Evolutionary conservation across 768 basidiomycete genomes (phyloP), one percentile per base, ranked within the genome.

Genomic region (Lactarius hengduanensis): DNA sequence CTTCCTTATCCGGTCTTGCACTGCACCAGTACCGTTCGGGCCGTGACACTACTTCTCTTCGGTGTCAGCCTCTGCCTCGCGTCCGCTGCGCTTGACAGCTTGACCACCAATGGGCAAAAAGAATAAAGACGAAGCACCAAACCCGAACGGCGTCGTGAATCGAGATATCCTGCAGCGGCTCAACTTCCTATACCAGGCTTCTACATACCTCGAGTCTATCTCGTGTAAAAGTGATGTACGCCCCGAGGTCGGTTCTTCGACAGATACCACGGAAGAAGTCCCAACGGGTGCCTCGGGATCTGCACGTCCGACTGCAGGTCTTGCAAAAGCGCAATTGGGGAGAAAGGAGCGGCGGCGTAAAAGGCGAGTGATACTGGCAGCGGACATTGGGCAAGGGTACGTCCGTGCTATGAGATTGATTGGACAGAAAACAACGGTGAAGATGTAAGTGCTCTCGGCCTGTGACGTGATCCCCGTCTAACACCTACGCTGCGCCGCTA

Each of bases 131-230:
- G 82, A 84, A 20, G 76, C 72, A 10, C 87, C 87, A 6, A 89
- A 83, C 65, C 79, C 85, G 2, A 82, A 79, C 74, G 83, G 76
- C 66, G 80, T 89, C 38, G 71, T 80, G 13, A 91, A 92, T 74
- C 80, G 86, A 34, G 93, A 94, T 72, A 84, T 90, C 57, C 82
- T 92, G 26, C 92, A 94, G 75, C 83, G 92, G 34, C 82, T 94
- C 67, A 94, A 90, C 76, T 94, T 91, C 74, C 82, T 94, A 41
- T 93, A 91, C 73, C 93, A 94, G 76, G 89, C 91, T 41, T 87
- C 88, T 71, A 80, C 83, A 15, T 88, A 87, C 67, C 78, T 92
- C 22, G 65, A 80, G 78, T 78, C 77, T 13, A 74, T 82, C 57
- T 72, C 67, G 36, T 54, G 45, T 28, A 40, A 62, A 60, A 15